These are phyloP conservation scores for Aethionema arabicum DNA, from an alignment of 345 rosid genomes.

Conservation along the genomic window DNA sequence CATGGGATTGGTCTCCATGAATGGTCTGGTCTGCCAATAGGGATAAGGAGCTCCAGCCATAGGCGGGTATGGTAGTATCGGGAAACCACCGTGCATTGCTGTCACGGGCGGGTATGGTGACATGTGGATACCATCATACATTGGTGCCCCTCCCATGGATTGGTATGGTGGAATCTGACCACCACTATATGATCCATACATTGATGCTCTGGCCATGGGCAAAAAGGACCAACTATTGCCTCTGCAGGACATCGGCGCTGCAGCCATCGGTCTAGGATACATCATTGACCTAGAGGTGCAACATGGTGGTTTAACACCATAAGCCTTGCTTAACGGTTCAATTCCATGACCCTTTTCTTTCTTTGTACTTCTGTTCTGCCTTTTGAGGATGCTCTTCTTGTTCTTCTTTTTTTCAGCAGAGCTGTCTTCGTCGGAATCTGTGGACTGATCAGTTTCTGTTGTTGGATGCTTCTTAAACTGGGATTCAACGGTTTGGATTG, in stretches of 20 bases:
- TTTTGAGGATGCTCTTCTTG: constrained; percentile 20
- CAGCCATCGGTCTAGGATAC: constrained; percentile 17
- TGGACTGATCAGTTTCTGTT: constrained; percentile 15
- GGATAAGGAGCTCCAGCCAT: constrained; percentile 25
- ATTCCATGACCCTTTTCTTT: constrained; percentile 16
- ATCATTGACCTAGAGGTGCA: constrained; percentile 10
- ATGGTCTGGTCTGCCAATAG: constrained; percentile 20
- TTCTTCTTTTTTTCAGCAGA: constrained; percentile 9
- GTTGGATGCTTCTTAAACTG: neutral
- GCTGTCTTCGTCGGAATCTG: constrained; percentile 13
- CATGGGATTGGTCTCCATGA: constrained; percentile 27
- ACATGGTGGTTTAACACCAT: neutral
- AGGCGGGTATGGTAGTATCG: neutral
- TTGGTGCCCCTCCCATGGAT: neutral
- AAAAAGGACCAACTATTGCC: too few relatives aligned
- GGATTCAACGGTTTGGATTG: neutral
- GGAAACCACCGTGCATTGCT: neutral
- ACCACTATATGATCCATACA: constrained; percentile 20
- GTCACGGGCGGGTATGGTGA: constrained; percentile 22
- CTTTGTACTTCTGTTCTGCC: constrained; percentile 29
- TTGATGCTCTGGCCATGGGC: neutral
- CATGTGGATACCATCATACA: constrained; percentile 17
- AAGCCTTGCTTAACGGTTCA: neutral
- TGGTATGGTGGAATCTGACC: constrained; percentile 22
- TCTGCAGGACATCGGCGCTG: too few relatives aligned